Percentiles rank a stretch among this genome's conserved stretches.
Conservation (phyloP, 345 rosid genomes). For the Cardamine resedifolia region DNA sequence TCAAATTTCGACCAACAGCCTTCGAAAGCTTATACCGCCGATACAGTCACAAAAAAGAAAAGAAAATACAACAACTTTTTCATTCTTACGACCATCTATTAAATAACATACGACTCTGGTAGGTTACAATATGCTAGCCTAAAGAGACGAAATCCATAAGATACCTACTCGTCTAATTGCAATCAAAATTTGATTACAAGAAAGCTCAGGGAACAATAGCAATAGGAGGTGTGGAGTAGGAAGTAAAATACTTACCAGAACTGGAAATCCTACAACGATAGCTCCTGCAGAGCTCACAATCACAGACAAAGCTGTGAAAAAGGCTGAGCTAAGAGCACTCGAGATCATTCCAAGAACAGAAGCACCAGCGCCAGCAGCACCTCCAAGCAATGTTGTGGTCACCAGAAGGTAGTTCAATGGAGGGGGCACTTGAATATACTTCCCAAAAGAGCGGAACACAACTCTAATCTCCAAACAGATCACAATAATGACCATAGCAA, state of each 20-base stretch:
- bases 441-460: constrained; percentile 91
- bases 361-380: constrained; percentile 86
- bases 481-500: constrained; percentile 82
- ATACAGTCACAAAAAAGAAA: not conserved
- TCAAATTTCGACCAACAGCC: not conserved
- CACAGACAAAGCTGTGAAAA: constrained; percentile 78
- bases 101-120: not conserved
- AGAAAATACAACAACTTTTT: not conserved
- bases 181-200: not conserved
- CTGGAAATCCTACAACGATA: constrained; percentile 87
- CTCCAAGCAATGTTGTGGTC: constrained; percentile 88
- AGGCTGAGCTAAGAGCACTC: constrained; percentile 68
- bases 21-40: not conserved
- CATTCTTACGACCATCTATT: not conserved
- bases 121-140: constrained; percentile 11
- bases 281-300: constrained; percentile 92
- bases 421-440: constrained; percentile 92
- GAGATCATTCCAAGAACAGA: constrained; percentile 88
- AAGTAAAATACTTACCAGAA: constrained; percentile 57
- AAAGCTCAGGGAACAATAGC: not conserved
- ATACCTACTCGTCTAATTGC: not conserved
- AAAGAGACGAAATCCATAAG: not conserved
- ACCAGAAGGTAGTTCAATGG: constrained; percentile 88
- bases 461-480: constrained; percentile 93
- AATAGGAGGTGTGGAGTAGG: not conserved